These are phyloP conservation scores for Hypoxylon rubiginosum DNA, from an alignment of 2,329 filamentous ascomycete genomes.

Conservation along the genomic window DNA sequence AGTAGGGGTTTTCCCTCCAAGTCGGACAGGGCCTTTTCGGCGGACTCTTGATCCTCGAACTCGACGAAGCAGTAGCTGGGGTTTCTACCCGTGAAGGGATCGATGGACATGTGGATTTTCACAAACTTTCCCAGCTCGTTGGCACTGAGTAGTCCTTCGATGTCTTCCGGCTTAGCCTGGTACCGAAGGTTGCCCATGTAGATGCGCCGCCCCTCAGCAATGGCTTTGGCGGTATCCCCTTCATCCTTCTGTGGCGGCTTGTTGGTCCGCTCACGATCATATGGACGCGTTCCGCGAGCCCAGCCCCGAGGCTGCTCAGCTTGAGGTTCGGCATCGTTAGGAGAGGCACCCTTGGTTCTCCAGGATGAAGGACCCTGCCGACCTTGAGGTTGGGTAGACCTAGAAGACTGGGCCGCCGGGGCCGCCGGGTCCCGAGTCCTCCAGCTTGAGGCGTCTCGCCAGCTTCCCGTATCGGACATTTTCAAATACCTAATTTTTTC, in stretches of 20 bases:
- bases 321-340: constrained; percentile 7
- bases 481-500: not conserved
- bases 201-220: constrained; percentile 60
- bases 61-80: constrained; percentile 83
- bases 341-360: constrained; percentile 14
- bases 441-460: constrained; percentile 36
- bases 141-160: constrained; percentile 53
- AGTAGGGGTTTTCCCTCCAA: constrained; percentile 68
- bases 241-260: constrained; percentile 21
- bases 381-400: not conserved
- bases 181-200: constrained; percentile 76
- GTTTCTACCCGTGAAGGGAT: constrained; percentile 76
- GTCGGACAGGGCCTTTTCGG: constrained; percentile 68
- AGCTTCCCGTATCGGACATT: constrained; percentile 31
- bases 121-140: constrained; percentile 57
- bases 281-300: constrained; percentile 14
- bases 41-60: constrained; percentile 68
- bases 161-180: constrained; percentile 59
- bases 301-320: constrained; percentile 4
- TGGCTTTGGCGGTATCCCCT: constrained; percentile 40
- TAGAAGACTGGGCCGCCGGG: constrained; percentile 12
- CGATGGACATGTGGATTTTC: constrained; percentile 76
- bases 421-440: constrained; percentile 19
- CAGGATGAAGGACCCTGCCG: constrained; percentile 17
- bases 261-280: constrained; percentile 24